Base-by-base conservation (phyloP, 495 filamentous ascomycete genomes). In the Neurospora sublineolata region DNA sequence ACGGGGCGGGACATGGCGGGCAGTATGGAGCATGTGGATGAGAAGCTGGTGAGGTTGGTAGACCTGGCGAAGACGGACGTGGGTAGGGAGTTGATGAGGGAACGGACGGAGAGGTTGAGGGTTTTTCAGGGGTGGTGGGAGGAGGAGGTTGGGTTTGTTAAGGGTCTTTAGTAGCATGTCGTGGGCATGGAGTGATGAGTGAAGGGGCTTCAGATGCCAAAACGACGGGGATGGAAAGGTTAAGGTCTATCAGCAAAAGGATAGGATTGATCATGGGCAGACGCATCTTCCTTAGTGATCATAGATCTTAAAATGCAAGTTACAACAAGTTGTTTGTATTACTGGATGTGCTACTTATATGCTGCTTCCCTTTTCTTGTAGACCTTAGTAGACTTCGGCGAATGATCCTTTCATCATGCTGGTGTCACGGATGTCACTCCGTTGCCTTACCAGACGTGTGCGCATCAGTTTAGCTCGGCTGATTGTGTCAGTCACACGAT, bases 51-150 rank as follows among this genome's bases (percentile, higher is more conserved):
- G 73, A 86, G 81, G 78, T 74, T 97, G 39, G 89, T 90, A 79
- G 84, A 80, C 23, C 89, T 94, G 88, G 95, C 95, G 91, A 95
- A 94, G 87, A 97, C 94, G 7, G 81, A 79, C 20, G 87, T 88
- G 1, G 94, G 94, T 33, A 86, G 84, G 78, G 77, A 80, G 72
- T 84, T 96, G 83, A 92, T 92, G 16, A 80, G 75, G 68, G 85
- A 85, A 75, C 82, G 91, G 73, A 92, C 89, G 36, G 84, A 88
- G 80, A 82, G 91, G 74, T 77, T 94, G 75, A 77, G 75, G 72
- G 75, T 83, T 37, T 94, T 94, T 78, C 81, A 84, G 75, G 76
- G 79, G 46, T 94, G 91, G 92, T 96, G 91, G 90, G 82, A 80
- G 69, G 89, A 93, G 72, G 92, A 94, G 80, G 69, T 75, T 72